Evolutionary conservation across 2,329 filamentous ascomycete genomes (phyloP).

Genomic region (Xylaria sp.): DNA sequence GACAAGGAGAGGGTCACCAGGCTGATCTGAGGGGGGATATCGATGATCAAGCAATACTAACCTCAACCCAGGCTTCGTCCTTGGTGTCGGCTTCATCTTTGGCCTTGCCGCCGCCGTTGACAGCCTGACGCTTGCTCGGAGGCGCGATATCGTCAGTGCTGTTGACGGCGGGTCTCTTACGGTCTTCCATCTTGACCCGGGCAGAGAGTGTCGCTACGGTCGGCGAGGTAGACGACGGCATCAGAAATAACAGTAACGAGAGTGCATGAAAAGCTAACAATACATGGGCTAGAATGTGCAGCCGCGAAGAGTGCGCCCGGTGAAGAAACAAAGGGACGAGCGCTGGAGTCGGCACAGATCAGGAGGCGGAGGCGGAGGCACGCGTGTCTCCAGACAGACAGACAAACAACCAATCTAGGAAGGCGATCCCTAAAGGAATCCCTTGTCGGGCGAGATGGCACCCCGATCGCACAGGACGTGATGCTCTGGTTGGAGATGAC

Average conservation of each 20-base stretch:
- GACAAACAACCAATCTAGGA: conserved; percentile 29
- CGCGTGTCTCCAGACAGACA: conserved; percentile 31
- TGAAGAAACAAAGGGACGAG: conserved; percentile 32
- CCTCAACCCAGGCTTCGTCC: conserved; percentile 72
- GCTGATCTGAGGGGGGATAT: conserved; percentile 31
- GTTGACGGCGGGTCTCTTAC: conserved; percentile 90
- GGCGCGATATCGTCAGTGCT: conserved; percentile 86
- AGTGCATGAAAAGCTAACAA: conserved; percentile 38
- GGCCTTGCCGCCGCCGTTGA: conserved; percentile 78
- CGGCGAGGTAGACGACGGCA: conserved; percentile 84
- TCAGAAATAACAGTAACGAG: conserved; percentile 69
- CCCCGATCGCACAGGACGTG: conserved; percentile 23
- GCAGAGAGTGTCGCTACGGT: conserved; percentile 79
- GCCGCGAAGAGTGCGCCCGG: conserved; percentile 27
- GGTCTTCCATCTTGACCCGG: conserved; percentile 98
- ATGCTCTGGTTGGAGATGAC: conserved; percentile 1
- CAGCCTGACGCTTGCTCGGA: conserved; percentile 89
- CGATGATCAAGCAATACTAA: conserved; percentile 59
- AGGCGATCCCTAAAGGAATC: conserved; percentile 38
- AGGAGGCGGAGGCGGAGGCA: conserved; percentile 32
- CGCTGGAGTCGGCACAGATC: conserved; percentile 28
- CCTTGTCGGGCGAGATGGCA: conserved; percentile 27
- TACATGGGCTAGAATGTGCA: conserved; percentile 22
- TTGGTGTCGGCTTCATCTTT: conserved; percentile 67
- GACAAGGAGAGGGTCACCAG: conserved; percentile 29